Percentiles rank a stretch among this genome's conserved stretches.
Conservation (phyloP, 352 stramenopile species). For the Hyaloperonospora arabidopsidis region DNA sequence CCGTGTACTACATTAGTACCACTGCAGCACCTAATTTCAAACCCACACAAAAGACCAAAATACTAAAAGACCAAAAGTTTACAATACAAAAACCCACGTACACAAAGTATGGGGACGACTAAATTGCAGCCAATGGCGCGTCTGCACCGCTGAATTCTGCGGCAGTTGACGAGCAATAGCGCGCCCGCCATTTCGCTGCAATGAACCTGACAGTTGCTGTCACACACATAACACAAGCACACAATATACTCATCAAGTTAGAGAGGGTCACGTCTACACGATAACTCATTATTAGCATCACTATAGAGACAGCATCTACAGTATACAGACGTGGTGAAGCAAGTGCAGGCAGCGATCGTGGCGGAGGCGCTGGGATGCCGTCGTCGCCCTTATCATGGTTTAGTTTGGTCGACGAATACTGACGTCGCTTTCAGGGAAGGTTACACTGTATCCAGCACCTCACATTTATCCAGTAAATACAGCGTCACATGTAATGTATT, state of each 20-base stretch:
- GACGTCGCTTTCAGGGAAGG: too few species aligned
- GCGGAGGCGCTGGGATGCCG: slow-evolving; percentile 60
- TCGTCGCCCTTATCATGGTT: slow-evolving; percentile 30
- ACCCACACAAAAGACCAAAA: neutral
- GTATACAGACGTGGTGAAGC: slow-evolving; percentile 51
- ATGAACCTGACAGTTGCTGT: slow-evolving; percentile 58
- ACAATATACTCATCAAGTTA: slow-evolving; percentile 1
- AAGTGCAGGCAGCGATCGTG: slow-evolving; percentile 65
- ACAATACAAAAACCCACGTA: slow-evolving; percentile 20
- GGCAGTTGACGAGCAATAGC: slow-evolving; percentile 23
- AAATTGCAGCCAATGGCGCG: slow-evolving; percentile 45
- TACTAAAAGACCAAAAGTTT: neutral
- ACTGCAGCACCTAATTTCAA: neutral
- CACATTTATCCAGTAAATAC: too few species aligned
- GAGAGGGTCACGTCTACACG: too few species aligned
- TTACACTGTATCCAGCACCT: too few species aligned
- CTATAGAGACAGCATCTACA: too few species aligned
- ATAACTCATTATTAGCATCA: too few species aligned
- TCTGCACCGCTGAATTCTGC: slow-evolving; percentile 26
- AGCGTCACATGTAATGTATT: too few species aligned
- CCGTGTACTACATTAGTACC: too few species aligned
- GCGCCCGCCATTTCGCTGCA: slow-evolving; percentile 47
- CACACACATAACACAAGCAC: neutral
- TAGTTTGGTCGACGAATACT: neutral
- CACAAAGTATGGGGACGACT: slow-evolving; percentile 45